phyloP scores from a whole-genome alignment of 2,329 filamentous ascomycete genomes.

The Coniochaeta hoffmannii region DNA sequence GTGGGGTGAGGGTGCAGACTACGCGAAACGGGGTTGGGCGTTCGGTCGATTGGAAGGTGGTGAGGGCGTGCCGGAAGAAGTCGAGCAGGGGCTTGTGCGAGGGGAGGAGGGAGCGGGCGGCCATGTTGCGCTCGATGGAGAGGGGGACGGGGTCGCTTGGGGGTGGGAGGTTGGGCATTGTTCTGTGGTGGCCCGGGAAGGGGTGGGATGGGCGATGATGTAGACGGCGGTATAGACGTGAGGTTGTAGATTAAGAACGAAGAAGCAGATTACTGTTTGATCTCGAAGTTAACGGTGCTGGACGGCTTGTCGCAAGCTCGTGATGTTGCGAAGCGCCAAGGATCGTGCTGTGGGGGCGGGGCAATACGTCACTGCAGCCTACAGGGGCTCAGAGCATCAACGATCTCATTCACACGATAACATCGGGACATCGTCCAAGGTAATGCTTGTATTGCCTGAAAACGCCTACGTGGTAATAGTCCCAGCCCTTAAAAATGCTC shows the following conservation, averaged over 20 bases:
- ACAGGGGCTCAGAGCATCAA: too few species aligned
- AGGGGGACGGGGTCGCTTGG: background rate
- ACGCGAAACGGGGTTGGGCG: slow-evolving; percentile 36
- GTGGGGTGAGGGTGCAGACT: slow-evolving; percentile 31
- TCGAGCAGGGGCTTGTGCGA: slow-evolving; percentile 22
- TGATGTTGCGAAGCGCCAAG: background rate
- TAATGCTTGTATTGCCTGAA: too few species aligned
- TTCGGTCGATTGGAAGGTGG: slow-evolving; percentile 34
- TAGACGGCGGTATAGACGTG: too few species aligned
- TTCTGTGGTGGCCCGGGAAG: too few species aligned
- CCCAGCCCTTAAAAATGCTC: too few species aligned
- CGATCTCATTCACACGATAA: too few species aligned
- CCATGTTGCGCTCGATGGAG: slow-evolving; percentile 2
- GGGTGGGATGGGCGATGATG: too few species aligned
- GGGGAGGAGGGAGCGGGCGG: slow-evolving; percentile 3
- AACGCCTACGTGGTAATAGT: too few species aligned
- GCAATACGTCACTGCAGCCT: background rate
- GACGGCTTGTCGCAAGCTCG: background rate
- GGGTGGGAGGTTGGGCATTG: background rate
- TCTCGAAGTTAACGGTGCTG: too few species aligned
- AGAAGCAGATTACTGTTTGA: too few species aligned
- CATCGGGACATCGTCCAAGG: too few species aligned
- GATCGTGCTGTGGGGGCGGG: background rate
- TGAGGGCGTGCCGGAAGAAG: slow-evolving; percentile 36
- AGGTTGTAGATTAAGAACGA: too few species aligned